Evolutionary conservation across 2,329 filamentous ascomycete species (phyloP), one percentile per base, ranked within the genome.

Genomic region (Westerdykella sp.): DNA sequence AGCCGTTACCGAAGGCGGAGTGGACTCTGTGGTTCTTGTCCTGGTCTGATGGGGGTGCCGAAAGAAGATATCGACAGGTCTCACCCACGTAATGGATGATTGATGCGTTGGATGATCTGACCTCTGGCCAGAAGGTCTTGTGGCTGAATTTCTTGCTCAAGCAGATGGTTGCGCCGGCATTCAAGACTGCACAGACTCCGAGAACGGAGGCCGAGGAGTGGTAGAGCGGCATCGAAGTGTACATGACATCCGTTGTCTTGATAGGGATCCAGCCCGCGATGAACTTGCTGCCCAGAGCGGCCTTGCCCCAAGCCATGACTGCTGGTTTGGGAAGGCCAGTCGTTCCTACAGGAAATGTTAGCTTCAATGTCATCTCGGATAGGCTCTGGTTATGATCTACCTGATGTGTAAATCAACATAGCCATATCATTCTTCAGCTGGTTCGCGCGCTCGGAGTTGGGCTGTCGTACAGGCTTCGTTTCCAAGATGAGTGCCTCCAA

Each of bases 31-130:
- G 63, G 3, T 56, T 41, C 37, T 54, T 60, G 50, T 69, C 66
- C 3, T 57, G 41, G 0, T 56, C 40, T 1, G 53, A 56, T 11
- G 59, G 53, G 1, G 65, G 63, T 2, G 62, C 63, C 2, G 65
- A 55, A 31, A 67, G 51, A 4, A 69, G 53, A 47, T 69, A 69
- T 16, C 65, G 57, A 43, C 63, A 67, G 6, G 64, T 64, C 45
- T 69, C 66, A 39, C 66, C 66, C 6, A 69, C 66, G 47, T 69
- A 69, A 28, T 68, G 64, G 30, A 69, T 54, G 34, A 66, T 55
- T 25, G 65, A 67, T 11, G 66, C 63, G 41, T 64, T 57, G n/a
- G 53, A 59, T 18, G 53, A 47, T 25, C 56, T 50, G 16, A 68
- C 52, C 30, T 68, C 65, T 6, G 62, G 60, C 66, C 66, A 69